A percentile compares a stretch with the other conserved stretches of the same genome.
Evolutionary conservation across 73 alveolate species (phyloP).

Genomic region (Paramecium sexaurelia): DNA sequence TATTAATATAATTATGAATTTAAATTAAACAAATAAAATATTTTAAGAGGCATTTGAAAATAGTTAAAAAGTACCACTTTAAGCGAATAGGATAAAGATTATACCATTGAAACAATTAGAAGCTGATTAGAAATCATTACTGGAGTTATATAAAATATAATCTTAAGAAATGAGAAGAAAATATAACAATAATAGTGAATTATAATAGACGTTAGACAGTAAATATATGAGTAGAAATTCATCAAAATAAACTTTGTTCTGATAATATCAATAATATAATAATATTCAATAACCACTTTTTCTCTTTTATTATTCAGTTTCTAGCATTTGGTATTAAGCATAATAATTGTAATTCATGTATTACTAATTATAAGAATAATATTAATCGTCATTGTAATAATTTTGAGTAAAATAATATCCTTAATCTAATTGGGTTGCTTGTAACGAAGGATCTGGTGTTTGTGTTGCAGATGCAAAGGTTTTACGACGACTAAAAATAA

Average conservation of each 20-base stretch:
- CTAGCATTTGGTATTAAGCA: background rate
- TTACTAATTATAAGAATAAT: background rate
- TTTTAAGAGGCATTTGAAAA: background rate
- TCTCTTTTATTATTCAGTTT: conserved; percentile 2
- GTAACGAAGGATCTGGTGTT: conserved; percentile 16
- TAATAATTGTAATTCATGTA: background rate
- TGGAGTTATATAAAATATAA: background rate
- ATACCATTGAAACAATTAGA: background rate
- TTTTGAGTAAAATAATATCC: background rate
- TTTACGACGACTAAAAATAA: conserved; percentile 19
- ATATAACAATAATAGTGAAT: background rate
- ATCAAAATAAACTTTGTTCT: background rate
- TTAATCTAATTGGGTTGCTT: background rate
- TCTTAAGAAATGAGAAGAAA: conserved; percentile 1
- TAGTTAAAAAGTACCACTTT: background rate
- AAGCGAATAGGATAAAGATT: background rate
- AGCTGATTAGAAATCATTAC: background rate
- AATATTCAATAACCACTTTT: conserved; percentile 32
- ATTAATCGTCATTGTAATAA: background rate
- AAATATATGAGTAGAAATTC: background rate
- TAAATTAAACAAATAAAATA: background rate
- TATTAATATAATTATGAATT: background rate
- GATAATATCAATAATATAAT: background rate
- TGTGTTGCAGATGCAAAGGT: background rate
- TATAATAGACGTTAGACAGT: conserved; percentile 17